Evolutionary conservation across 2,329 filamentous ascomycete genomes (phyloP).

Genomic region (Alternaria panax): DNA sequence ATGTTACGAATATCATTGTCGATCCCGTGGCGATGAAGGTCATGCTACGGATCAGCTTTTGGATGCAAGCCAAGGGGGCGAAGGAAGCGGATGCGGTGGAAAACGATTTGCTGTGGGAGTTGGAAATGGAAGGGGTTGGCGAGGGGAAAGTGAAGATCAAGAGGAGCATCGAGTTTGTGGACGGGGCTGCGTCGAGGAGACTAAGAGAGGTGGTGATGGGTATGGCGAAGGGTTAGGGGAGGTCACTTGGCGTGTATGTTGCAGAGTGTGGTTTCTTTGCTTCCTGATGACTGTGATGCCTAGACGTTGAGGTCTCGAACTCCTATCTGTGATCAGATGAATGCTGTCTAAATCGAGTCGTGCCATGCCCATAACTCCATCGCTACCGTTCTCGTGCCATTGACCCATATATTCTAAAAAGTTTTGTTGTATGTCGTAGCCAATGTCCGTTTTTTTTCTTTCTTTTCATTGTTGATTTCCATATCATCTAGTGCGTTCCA

Average conservation of each 20-base stretch:
- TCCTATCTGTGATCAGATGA: slow-evolving; percentile 1
- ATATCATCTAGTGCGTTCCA: slow-evolving; percentile 1
- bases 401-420: background rate
- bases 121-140: slow-evolving; percentile 32
- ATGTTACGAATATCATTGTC: slow-evolving; percentile 32
- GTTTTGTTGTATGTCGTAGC: background rate
- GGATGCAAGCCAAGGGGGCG: slow-evolving; percentile 30
- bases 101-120: slow-evolving; percentile 46
- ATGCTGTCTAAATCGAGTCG: background rate
- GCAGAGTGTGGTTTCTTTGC: background rate
- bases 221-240: background rate
- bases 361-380: background rate
- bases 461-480: too few species aligned
- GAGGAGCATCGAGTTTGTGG: slow-evolving; percentile 43
- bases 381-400: background rate
- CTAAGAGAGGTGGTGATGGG: slow-evolving; percentile 27
- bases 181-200: slow-evolving; percentile 32
- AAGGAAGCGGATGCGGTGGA: slow-evolving; percentile 22
- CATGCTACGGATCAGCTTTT: slow-evolving; percentile 32
- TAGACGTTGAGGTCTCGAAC: slow-evolving; percentile 16
- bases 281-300: background rate
- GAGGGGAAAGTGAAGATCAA: slow-evolving; percentile 24
- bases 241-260: background rate
- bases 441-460: background rate
- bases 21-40: slow-evolving; percentile 35